Base-by-base conservation (phyloP, 2,329 filamentous ascomycete genomes). In the Ophiostoma tasmaniense region DNA sequence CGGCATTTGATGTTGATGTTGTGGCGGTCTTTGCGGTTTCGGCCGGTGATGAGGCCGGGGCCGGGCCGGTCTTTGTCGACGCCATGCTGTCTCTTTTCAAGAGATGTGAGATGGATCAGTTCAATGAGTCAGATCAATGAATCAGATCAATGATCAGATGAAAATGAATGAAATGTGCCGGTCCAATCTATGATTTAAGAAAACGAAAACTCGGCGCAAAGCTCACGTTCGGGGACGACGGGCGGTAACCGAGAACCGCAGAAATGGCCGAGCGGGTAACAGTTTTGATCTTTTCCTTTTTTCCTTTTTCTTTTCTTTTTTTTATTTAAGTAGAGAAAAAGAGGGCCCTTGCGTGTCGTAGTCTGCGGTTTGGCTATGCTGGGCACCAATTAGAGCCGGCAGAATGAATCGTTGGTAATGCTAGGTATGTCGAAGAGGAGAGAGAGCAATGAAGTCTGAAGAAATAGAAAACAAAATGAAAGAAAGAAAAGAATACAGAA, bases 1-100 rank as follows among this genome's bases (percentile, higher is more conserved):
- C 25, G 64, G 20, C 17, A 8, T 28, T 22, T 20, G 61, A 37
- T 11, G 61, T 4, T 20, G 28, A 25, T 50, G 45, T 20, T 30
- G 59, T 30, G 61, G 61, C 61, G 14, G 62, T 35, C 25, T 50
- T 37, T 33, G 62, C 50, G 20, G 11, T 17, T 8, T 50, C 66
- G 66, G 64, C 67, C 28, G 70, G 68, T 33, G 52, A 64, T n/a
- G 70, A 22, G 64, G 22, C 17, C 52, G 45, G 25, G 17, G 69
- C 25, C 7, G 69, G 25, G 45, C n/a, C 30, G n/a, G 66, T n/a
- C 37, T 80, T 45, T 67, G 75, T 71, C 71, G 35, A 67, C 25
- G 35, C 22, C 61, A 39, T 64, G 42, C 7, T 45, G 42, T 45
- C 42, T 20, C 20, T 45, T 45, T 6, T 45, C 17, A 7, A 45